Conservation (phyloP, 1,139 yeast genomes). For the Pichia sp. region DNA sequence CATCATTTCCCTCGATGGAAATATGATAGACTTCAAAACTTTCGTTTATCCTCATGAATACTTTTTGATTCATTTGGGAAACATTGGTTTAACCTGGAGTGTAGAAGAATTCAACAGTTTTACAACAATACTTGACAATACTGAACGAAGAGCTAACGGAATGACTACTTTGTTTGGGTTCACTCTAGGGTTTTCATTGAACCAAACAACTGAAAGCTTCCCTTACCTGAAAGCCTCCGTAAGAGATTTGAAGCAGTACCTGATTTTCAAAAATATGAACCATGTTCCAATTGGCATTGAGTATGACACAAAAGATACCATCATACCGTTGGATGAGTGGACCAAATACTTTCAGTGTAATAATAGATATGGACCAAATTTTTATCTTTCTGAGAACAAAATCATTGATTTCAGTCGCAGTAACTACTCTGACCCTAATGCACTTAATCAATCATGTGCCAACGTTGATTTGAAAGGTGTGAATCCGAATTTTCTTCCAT, state of each 20-base stretch:
- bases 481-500: conserved; percentile 38
- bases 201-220: conserved; percentile 42
- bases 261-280: conserved; percentile 42
- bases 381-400: conserved; percentile 10
- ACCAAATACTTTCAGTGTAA: conserved; percentile 19
- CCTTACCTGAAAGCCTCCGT: conserved; percentile 63
- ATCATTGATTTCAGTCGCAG: not conserved
- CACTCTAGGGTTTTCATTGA: conserved; percentile 12
- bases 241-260: conserved; percentile 51
- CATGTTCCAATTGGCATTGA: conserved; percentile 57
- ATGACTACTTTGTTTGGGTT: conserved; percentile 21
- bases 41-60: not conserved
- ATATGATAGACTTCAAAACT: not conserved
- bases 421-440: not conserved
- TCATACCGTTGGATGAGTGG: conserved; percentile 36
- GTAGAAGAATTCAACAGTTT: conserved; percentile 20
- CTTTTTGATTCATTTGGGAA: conserved; percentile 16
- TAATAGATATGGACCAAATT: conserved; percentile 16
- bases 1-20: not conserved
- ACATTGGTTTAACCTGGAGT: conserved; percentile 21
- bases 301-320: conserved; percentile 39
- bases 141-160: conserved; percentile 5
- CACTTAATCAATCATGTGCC: conserved; percentile 9
- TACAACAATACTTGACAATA: conserved; percentile 22
- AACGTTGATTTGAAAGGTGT: conserved; percentile 2